Evolutionary conservation across 1,284 basidiomycete genomes (phyloP).

Genomic region (Gymnopus androsaceus): DNA sequence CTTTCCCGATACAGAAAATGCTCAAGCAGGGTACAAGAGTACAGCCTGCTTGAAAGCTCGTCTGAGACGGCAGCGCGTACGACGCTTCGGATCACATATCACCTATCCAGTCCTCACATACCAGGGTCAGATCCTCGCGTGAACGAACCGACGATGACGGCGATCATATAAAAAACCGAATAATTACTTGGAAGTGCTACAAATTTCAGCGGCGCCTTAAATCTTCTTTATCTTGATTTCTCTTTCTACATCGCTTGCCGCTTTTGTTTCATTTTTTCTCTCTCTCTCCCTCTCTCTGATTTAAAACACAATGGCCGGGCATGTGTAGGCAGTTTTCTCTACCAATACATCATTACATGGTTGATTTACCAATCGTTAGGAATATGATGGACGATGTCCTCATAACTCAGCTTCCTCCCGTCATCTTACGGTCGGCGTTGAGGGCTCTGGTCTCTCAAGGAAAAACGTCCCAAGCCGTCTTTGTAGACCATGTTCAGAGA

Average conservation of each 20-base stretch:
- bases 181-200: not conserved
- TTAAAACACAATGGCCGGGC: conserved; percentile 5
- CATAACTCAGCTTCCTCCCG: conserved; percentile 21
- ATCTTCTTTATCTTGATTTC: not conserved
- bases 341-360: not conserved
- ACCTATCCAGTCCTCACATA: no score
- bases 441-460: conserved; percentile 18
- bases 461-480: conserved; percentile 13
- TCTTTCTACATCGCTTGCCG: not conserved
- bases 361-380: conserved; percentile 11
- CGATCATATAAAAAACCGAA: no score
- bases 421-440: conserved; percentile 19
- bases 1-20: no score
- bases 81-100: no score
- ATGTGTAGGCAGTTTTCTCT: conserved; percentile 12
- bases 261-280: not conserved
- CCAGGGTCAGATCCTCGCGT: no score
- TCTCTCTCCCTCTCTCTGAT: not conserved
- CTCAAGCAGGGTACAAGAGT: no score
- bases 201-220: conserved; percentile 1
- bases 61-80: no score
- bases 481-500: conserved; percentile 21
- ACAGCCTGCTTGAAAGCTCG: no score
- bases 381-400: conserved; percentile 27
- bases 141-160: not conserved